These are phyloP conservation scores for Phlebiopsis gigantea DNA, from an alignment of 768 basidiomycete genomes.

Conservation along the genomic window DNA sequence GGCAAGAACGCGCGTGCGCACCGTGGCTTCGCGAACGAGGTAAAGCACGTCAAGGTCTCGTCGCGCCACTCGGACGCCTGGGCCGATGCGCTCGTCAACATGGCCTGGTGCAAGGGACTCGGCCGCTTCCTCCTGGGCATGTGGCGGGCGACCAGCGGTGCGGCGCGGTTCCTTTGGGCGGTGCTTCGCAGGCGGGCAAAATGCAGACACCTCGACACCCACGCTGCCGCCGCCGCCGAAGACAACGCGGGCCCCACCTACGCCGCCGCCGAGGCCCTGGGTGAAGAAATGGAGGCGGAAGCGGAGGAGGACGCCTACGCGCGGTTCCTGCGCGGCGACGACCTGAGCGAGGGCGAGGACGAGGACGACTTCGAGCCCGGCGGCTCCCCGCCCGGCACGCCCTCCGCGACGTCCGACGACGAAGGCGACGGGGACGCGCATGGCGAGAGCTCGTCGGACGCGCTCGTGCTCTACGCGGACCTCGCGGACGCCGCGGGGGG, in stretches of 20 bases:
- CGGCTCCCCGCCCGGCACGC: not conserved
- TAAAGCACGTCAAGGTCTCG: slow-evolving; percentile 35
- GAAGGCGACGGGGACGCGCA: slow-evolving; percentile 13
- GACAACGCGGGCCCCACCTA: not conserved
- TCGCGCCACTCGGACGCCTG: slow-evolving; percentile 32
- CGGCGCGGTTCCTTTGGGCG: slow-evolving; percentile 7
- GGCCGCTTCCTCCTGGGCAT: slow-evolving; percentile 24
- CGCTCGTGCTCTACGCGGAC: slow-evolving; percentile 49
- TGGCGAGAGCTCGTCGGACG: slow-evolving; percentile 36
- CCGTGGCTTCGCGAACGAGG: slow-evolving; percentile 47
- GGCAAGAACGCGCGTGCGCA: slow-evolving; percentile 21
- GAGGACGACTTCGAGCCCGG: slow-evolving; percentile 30
- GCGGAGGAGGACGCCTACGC: slow-evolving; percentile 41
- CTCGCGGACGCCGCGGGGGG: slow-evolving; percentile 33
- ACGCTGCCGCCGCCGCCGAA: not conserved
- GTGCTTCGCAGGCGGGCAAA: not conserved
- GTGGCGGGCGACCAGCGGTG: slow-evolving; percentile 14
- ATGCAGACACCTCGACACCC: not conserved
- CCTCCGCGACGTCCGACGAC: slow-evolving; percentile 5
- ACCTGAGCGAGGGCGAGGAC: slow-evolving; percentile 41
- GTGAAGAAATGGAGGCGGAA: slow-evolving; percentile 17
- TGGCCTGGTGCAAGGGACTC: slow-evolving; percentile 36
- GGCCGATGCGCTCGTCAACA: slow-evolving; percentile 25
- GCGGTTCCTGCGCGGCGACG: slow-evolving; percentile 58
- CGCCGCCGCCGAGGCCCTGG: not conserved